phyloP scores from a whole-genome alignment of 2,329 filamentous ascomycete genomes.

The Gyromitra esculenta region DNA sequence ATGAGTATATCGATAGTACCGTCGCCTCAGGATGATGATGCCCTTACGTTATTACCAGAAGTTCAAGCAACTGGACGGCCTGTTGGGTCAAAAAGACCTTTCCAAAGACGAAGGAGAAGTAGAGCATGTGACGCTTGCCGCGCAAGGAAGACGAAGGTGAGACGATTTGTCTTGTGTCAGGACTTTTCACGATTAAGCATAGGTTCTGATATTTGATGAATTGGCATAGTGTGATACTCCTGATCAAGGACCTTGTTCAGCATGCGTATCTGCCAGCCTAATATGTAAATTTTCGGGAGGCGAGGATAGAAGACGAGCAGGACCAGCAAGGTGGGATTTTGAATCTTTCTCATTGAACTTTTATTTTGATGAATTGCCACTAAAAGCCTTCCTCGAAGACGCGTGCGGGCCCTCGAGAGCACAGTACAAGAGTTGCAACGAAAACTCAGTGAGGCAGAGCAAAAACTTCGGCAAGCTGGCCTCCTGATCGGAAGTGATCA shows the following conservation, averaged over 20 bases:
- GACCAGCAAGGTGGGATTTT: constrained; percentile 56
- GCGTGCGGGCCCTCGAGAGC: constrained; percentile 56
- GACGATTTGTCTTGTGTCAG: constrained; percentile 16
- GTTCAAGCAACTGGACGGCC: constrained; percentile 51
- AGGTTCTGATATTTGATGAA: constrained; percentile 6
- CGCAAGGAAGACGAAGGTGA: constrained; percentile 58
- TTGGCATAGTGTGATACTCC: constrained; percentile 57
- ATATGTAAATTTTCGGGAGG: constrained; percentile 58
- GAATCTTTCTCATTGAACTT: background rate
- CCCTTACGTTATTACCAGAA: constrained; percentile 49
- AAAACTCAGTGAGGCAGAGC: constrained; percentile 56
- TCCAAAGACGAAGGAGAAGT: constrained; percentile 57
- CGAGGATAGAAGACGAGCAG: constrained; percentile 57
- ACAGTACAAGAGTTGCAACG: constrained; percentile 56
- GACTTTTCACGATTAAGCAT: constrained; percentile 8
- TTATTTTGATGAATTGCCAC: constrained; percentile 5
- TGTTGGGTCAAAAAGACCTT: constrained; percentile 54
- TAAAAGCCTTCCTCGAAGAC: constrained; percentile 50
- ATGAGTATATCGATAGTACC: constrained; percentile 19
- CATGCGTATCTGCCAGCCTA: constrained; percentile 57
- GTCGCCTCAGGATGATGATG: constrained; percentile 36
- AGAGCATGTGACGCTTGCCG: constrained; percentile 58
- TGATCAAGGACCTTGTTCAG: constrained; percentile 57
- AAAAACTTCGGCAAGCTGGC: constrained; percentile 47
- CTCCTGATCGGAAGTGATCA: constrained; percentile 25